Conservation (phyloP, 202 grass and related monocot genomes). For the Panicum virgatum region DNA sequence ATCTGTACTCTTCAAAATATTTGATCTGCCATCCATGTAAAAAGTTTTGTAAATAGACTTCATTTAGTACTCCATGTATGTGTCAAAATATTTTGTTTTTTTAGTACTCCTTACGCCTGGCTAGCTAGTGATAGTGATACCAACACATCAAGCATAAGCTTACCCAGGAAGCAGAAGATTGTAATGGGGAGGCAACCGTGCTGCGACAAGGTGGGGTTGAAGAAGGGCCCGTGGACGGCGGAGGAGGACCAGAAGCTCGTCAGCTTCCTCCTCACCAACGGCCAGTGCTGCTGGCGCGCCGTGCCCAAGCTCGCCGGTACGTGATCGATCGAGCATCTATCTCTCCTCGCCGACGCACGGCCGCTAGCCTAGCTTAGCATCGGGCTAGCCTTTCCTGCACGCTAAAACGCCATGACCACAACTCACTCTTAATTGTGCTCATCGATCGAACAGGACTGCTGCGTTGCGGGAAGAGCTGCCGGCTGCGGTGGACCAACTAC, state of each 20-base stretch:
- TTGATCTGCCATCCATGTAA: too few species aligned
- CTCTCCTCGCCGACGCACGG: too few species aligned
- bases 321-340: constrained; percentile 43
- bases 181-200: constrained; percentile 90
- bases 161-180: neutral
- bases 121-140: too few species aligned
- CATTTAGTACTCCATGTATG: too few species aligned
- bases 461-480: constrained; percentile 94
- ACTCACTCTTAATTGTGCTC: neutral
- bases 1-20: too few species aligned
- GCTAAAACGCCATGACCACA: neutral
- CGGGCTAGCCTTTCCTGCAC: too few species aligned
- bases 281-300: constrained; percentile 80
- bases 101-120: too few species aligned
- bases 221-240: constrained; percentile 90
- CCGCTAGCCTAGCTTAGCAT: too few species aligned
- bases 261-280: constrained; percentile 74
- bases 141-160: constrained; percentile 33
- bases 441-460: constrained; percentile 44
- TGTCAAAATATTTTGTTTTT: too few species aligned
- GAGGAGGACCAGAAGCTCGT: constrained; percentile 84
- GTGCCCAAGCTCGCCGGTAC: constrained; percentile 69
- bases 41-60: too few species aligned
- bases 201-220: constrained; percentile 87
- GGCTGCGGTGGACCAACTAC: constrained; percentile 89